phyloP scores from a whole-genome alignment of 768 basidiomycete genomes.

The Tricholoma sp. region DNA sequence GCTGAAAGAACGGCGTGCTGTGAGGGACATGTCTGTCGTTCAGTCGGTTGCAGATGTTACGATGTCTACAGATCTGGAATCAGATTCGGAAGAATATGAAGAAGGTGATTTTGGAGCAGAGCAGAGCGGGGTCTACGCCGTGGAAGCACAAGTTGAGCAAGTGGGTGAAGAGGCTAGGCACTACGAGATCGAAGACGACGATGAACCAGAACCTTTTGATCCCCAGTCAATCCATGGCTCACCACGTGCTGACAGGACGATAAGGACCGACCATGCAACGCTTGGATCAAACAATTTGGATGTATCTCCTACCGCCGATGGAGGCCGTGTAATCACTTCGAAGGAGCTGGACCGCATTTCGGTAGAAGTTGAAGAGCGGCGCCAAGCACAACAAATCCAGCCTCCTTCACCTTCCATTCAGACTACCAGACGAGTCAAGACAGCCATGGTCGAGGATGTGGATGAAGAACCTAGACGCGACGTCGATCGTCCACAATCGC shows the following conservation, averaged over 20 bases:
- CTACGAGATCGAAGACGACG: constrained; percentile 24
- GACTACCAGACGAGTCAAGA: background rate
- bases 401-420: constrained; percentile 4
- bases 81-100: constrained; percentile 13
- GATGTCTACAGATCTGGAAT: constrained; percentile 30
- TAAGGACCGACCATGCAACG: constrained; percentile 51
- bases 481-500: constrained; percentile 1
- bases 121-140: constrained; percentile 14
- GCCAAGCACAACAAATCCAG: constrained; percentile 2
- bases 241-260: constrained; percentile 38
- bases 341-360: constrained; percentile 61
- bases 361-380: constrained; percentile 43
- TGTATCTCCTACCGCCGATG: constrained; percentile 13
- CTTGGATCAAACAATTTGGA: constrained; percentile 34
- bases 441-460: constrained; percentile 11
- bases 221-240: constrained; percentile 28
- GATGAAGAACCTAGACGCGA: constrained; percentile 7
- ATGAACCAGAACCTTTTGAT: constrained; percentile 32
- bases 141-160: constrained; percentile 10
- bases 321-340: constrained; percentile 42
- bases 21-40: constrained; percentile 36
- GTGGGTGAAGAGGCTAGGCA: constrained; percentile 20
- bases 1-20: constrained; percentile 62
- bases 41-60: constrained; percentile 26
- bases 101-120: constrained; percentile 2